Evolutionary conservation across 2,329 filamentous ascomycete genomes (phyloP), one percentile per base, ranked within the genome.

Genomic region (Aspergillus sclerotialis): DNA sequence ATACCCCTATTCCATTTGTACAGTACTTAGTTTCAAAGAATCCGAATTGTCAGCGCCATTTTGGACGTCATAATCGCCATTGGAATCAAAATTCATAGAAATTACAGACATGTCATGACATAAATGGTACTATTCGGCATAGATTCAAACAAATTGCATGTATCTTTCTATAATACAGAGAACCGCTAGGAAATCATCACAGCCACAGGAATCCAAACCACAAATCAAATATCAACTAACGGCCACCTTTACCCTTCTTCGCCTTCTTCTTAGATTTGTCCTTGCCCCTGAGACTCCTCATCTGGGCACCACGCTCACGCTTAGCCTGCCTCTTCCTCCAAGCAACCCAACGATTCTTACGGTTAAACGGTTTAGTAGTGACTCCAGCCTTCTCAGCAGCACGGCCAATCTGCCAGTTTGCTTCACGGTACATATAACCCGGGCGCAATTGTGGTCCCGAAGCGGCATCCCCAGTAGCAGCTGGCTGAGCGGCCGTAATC

Each of bases 331-430:
- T 64, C 68, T 76, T 81, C 53, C 73, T 69, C 80, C 80, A 83
- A 10, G 80, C 80, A 49, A 72, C 61, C 68, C 75, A 84, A 32
- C 76, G 64, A 51, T 80, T 76, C 25, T 72, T 70, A 9, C 69
- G 71, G 40, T 75, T 68, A 52, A 74, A 80, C 28, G 66, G 47
- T 53, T 63, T 63, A 5, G 78, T 76, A 43, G 67, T 67, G 34
- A 79, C 67, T 15, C 73, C 72, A 15, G 72, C 72, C 54, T 68
- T 69, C 60, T 83, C 77, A 5, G 75, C 77, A 17, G 70, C 70
- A 4, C 77, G 63, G 35, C 79, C 79, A 67, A 83, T 82, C 58
- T 77, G 64, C 75, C 76, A 81, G 56, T 84, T 84, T 6, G 74
- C 67, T 58, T 80, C 70, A 43, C 80, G 67, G 53, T 75, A 80